Base-by-base conservation (phyloP, 352 stramenopile genomes). In the Globisporangium emineosum region DNA sequence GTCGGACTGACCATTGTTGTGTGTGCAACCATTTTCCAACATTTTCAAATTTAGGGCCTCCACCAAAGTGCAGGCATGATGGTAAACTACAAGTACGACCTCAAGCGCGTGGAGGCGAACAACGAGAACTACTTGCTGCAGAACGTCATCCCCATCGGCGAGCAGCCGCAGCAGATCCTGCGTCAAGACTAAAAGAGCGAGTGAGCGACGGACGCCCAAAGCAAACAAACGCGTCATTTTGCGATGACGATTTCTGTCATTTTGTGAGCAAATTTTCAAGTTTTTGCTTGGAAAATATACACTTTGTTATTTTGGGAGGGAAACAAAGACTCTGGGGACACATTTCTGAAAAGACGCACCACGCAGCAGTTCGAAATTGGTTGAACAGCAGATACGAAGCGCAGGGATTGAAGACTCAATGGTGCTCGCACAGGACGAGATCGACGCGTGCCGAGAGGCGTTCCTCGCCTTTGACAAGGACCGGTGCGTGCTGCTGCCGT, bases 391-490 rank as follows among this genome's bases (percentile, higher is more conserved):
- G 50, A 40, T 23, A 60, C 17, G 43, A 57, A 51, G 45, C 9
- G 25, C 7, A 15, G 60, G 10, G 12, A 45, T 27, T 45, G 12
- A 13, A 50, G 30, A n/a, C 12, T 7, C 57, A 8, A 94, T 94
- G 86, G 83, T 93, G 66, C 76, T 98, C 10, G 96, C 90, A 4
- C 94, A 98, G 70, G 95, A 98, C 58, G 95, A 98, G 79, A 98
- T 98, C 61, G 95, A 98, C 57, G 92, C 86, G 45, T 99, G 97
- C 64, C 81, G 96, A 55, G 94, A 99, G 69, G 96, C 96, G 1
- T 99, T 99, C 73, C 73, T 99, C 19, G 93, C 94, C 2, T 99
- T 99, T 70, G 97, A 99, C 69, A 99, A 98, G 71, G 97, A 98
- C 71, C 74, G 83, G 86, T 92, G 50, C 56, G 62, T 51, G 9